Percentiles rank a stretch among this genome's conserved stretches.
These are phyloP conservation scores for Asparagopsis taxiformis DNA, from an alignment of 31 red algal species.

Conservation along the genomic window DNA sequence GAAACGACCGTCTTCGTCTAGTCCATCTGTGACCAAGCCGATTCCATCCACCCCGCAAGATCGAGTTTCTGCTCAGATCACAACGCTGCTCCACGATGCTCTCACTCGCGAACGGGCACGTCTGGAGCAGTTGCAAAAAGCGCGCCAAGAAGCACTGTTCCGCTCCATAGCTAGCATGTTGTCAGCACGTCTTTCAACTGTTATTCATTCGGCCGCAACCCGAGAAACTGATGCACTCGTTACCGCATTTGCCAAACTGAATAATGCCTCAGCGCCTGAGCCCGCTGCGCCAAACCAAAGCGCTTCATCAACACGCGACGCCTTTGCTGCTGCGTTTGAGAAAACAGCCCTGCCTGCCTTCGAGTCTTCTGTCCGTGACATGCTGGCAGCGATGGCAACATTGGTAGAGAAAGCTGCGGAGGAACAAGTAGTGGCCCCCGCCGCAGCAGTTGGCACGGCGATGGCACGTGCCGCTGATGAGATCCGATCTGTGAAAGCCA, in stretches of 20 bases:
- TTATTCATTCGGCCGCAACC: conserved; percentile 29
- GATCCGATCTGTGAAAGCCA: conserved; percentile 18
- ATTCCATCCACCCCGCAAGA: neutral
- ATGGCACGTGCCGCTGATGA: conserved; percentile 39
- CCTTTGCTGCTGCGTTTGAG: conserved; percentile 48
- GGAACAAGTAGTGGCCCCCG: conserved; percentile 12
- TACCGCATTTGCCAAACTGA: conserved; percentile 26
- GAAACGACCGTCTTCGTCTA: conserved; percentile 22
- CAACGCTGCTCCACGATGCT: conserved; percentile 18
- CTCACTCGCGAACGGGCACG: conserved; percentile 46
- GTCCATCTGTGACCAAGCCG: neutral
- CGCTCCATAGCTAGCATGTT: conserved; percentile 42
- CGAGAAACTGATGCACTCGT: conserved; percentile 38
- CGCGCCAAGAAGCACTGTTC: conserved; percentile 54
- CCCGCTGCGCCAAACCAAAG: neutral
- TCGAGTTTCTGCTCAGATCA: conserved; percentile 30
- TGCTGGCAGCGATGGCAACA: conserved; percentile 12
- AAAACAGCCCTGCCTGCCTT: conserved; percentile 20
- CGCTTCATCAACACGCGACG: neutral
- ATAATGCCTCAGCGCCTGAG: neutral
- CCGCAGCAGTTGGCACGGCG: conserved; percentile 6
- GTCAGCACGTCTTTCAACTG: conserved; percentile 22
- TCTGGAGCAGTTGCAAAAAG: conserved; percentile 31
- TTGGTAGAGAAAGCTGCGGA: conserved; percentile 23
- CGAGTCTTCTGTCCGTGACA: conserved; percentile 13